A percentile compares a stretch with the other conserved stretches of the same genome.
phyloP scores from a whole-genome alignment of 306 rosid species.

The Arachis hypogaea region DNA sequence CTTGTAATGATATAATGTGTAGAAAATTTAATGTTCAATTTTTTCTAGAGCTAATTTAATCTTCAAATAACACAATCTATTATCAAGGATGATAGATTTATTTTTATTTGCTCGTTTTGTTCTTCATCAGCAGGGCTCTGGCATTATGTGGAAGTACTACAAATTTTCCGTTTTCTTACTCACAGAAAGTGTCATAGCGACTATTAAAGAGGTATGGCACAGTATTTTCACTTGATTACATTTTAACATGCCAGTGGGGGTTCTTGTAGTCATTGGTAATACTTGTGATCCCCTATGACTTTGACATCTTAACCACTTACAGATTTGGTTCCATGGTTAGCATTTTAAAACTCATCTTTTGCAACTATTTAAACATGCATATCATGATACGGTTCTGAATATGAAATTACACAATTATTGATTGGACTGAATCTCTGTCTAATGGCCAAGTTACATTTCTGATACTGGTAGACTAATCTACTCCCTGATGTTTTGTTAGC shows the following conservation, averaged over 20 bases:
- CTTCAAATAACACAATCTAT: slow-evolving; percentile 17
- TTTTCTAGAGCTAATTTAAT: background rate
- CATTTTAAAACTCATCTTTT: slow-evolving; percentile 35
- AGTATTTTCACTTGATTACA: slow-evolving; percentile 24
- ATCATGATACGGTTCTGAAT: slow-evolving; percentile 16
- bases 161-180: slow-evolving; percentile 78
- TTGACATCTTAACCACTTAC: slow-evolving; percentile 87
- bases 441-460: slow-evolving; percentile 18
- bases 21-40: no score
- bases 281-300: slow-evolving; percentile 93
- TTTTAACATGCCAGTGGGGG: slow-evolving; percentile 16
- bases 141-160: slow-evolving; percentile 75
- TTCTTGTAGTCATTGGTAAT: slow-evolving; percentile 17
- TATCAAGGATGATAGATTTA: slow-evolving; percentile 18
- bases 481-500: slow-evolving; percentile 50
- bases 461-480: slow-evolving; percentile 25
- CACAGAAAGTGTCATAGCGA: slow-evolving; percentile 60
- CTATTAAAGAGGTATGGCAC: slow-evolving; percentile 66
- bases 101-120: slow-evolving; percentile 7
- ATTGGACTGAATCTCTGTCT: slow-evolving; percentile 30
- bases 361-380: slow-evolving; percentile 28
- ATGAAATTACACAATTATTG: slow-evolving; percentile 21
- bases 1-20: no score
- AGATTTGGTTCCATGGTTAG: slow-evolving; percentile 96
- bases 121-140: slow-evolving; percentile 71